Evolutionary conservation across 75 land plant genomes (phyloP), one percentile per base, ranked within the genome.

Genomic region (Selaginella tamariscina): DNA sequence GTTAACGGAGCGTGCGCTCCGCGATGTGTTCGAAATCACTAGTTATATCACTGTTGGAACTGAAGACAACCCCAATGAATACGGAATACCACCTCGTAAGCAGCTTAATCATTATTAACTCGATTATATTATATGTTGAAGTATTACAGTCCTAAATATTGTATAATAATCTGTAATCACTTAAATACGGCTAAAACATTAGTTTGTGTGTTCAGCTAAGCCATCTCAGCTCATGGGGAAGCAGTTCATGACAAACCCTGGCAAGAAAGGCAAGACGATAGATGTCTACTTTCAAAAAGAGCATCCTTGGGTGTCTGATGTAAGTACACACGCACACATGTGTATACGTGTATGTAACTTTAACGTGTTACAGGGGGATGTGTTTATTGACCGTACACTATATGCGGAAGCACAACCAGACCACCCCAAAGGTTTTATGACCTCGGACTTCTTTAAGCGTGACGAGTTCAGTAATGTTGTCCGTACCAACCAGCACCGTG

Each of bases 281-380:
- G 23, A 23, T 24, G 75, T 77, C 54, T 74, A 70, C 59, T 77
- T 77, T 65, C 79, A 77, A 65, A 73, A 77, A 55, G 79, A 77
- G 39, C 76, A 74, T 27, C 79, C 79, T 0, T 77, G 79, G 79
- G 75, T 77, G 5, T 72, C 64, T 18, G 79, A 77, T 77, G 79
- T 77, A 73, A 68, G 75, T 29, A 22, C n/a, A n/a, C n/a, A n/a
- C n/a, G n/a, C n/a, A n/a, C n/a, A n/a, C n/a, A n/a, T n/a, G n/a
- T n/a, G n/a, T n/a, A n/a, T n/a, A n/a, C n/a, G n/a, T n/a, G n/a
- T n/a, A n/a, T n/a, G n/a, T n/a, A n/a, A n/a, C n/a, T n/a, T n/a
- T n/a, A n/a, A n/a, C n/a, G n/a, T n/a, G n/a, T n/a, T 15, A 22
- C 76, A 77, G 79, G 79, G 79, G 2, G 75, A 73, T 39, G 71